Percentiles rank a stretch among this genome's conserved stretches.
These are phyloP conservation scores for Saprolegnia diclina DNA, from an alignment of 352 stramenopile species.

Conservation along the genomic window DNA sequence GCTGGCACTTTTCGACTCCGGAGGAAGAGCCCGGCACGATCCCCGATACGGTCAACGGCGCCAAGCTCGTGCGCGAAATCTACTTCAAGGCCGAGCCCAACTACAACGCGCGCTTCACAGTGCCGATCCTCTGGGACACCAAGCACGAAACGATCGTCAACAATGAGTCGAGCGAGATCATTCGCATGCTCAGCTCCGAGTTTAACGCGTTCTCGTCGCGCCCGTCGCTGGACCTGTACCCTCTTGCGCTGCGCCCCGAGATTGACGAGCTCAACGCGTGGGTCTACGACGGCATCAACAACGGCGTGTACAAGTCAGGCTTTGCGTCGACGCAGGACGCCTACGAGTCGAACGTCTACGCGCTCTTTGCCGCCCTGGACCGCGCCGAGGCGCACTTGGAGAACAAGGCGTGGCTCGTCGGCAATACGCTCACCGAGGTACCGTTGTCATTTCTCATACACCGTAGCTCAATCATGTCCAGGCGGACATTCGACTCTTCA, in stretches of 20 bases:
- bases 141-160: conserved; percentile 92
- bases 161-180: conserved; percentile 95
- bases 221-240: conserved; percentile 83
- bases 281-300: conserved; percentile 89
- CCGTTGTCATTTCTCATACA: conserved; percentile 19
- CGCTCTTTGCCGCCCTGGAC: conserved; percentile 81
- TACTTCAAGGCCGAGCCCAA: conserved; percentile 63
- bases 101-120: conserved; percentile 82
- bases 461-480: conserved; percentile 30
- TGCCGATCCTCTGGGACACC: conserved; percentile 93
- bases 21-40: conserved; percentile 35
- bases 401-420: conserved; percentile 65
- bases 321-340: conserved; percentile 54
- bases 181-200: conserved; percentile 90
- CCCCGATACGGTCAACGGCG: conserved; percentile 57
- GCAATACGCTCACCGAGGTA: conserved; percentile 61
- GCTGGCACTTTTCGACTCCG: conserved; percentile 81
- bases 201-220: conserved; percentile 82
- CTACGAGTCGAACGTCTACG: conserved; percentile 87
- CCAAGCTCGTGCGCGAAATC: conserved; percentile 75
- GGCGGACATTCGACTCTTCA: conserved; percentile 88
- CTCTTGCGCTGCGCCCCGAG: conserved; percentile 55
- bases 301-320: conserved; percentile 83
- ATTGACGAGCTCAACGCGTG: conserved; percentile 87
- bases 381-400: conserved; percentile 66